A percentile compares a stretch with the other conserved stretches of the same genome.
These are phyloP conservation scores for Lanmaoa pseudosensibilis DNA, from an alignment of 768 basidiomycete species.

Conservation along the genomic window DNA sequence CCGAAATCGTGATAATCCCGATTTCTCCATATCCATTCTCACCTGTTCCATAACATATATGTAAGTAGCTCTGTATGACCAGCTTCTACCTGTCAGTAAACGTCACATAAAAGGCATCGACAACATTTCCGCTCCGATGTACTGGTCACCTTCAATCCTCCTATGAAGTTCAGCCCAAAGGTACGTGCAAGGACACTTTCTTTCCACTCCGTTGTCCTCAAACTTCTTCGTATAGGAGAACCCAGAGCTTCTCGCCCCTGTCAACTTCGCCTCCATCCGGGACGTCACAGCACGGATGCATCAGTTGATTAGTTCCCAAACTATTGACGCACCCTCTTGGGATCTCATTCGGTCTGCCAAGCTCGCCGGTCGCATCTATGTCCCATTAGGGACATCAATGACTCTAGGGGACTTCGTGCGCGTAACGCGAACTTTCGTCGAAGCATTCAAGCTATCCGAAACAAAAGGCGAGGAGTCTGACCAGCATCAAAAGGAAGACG, in stretches of 20 bases:
- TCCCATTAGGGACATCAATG: slow-evolving; percentile 85
- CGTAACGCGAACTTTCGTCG: slow-evolving; percentile 70
- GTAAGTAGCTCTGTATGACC: slow-evolving; percentile 35
- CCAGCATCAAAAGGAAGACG: slow-evolving; percentile 25
- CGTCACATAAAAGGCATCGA: slow-evolving; percentile 55
- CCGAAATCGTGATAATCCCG: slow-evolving; percentile 61
- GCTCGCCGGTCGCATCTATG: slow-evolving; percentile 78
- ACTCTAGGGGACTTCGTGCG: slow-evolving; percentile 82
- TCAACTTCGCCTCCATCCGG: slow-evolving; percentile 61
- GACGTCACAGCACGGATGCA: slow-evolving; percentile 61
- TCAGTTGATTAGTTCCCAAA: slow-evolving; percentile 70
- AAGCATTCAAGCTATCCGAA: slow-evolving; percentile 60
- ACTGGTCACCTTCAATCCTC: slow-evolving; percentile 76
- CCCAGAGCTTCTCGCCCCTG: slow-evolving; percentile 69
- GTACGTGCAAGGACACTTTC: slow-evolving; percentile 30
- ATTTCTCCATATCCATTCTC: slow-evolving; percentile 70
- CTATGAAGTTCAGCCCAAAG: slow-evolving; percentile 64
- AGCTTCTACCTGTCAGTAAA: neutral
- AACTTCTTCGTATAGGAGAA: slow-evolving; percentile 46
- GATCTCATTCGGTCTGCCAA: slow-evolving; percentile 72
- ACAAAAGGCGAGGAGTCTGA: slow-evolving; percentile 25
- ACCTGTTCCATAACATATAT: slow-evolving; percentile 86
- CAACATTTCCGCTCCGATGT: slow-evolving; percentile 89
- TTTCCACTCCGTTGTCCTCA: neutral
- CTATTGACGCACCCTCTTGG: slow-evolving; percentile 86